Conservation (phyloP, 805 yeast species). For the Kodamaea laetipori region DNA sequence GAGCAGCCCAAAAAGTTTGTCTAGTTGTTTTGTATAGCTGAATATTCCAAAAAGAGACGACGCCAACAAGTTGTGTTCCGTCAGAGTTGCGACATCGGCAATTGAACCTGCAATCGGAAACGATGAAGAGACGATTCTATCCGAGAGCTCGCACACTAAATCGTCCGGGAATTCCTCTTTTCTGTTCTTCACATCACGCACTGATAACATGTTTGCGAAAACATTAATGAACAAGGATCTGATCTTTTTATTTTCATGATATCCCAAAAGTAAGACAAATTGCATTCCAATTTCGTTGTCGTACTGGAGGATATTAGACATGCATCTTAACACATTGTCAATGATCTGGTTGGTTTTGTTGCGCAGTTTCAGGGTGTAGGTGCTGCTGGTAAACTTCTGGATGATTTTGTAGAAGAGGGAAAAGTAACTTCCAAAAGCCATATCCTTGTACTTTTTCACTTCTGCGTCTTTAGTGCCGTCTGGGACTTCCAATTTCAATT, state of each 20-base stretch:
- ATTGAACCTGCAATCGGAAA: conserved; percentile 48
- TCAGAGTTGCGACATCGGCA: conserved; percentile 63
- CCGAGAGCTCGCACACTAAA: conserved; percentile 28
- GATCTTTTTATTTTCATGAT: conserved; percentile 64
- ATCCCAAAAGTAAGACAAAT: conserved; percentile 77
- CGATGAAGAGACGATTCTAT: conserved; percentile 31
- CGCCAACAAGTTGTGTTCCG: conserved; percentile 72
- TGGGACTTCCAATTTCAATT: conserved; percentile 60
- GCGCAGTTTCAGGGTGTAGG: conserved; percentile 29
- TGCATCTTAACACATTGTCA: conserved; percentile 63
- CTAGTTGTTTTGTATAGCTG: conserved; percentile 37
- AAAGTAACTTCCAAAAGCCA: conserved; percentile 70
- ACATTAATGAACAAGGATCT: conserved; percentile 76
- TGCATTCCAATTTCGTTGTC: conserved; percentile 78
- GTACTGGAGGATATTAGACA: conserved; percentile 68
- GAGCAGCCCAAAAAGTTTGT: conserved; percentile 53
- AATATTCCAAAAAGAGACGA: conserved; percentile 61
- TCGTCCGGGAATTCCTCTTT: conserved; percentile 33
- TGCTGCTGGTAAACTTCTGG: conserved; percentile 43
- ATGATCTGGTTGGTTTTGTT: conserved; percentile 60
- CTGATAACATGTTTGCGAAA: conserved; percentile 59
- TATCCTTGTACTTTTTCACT: conserved; percentile 53
- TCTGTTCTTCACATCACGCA: conserved; percentile 13
- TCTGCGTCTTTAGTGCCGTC: conserved; percentile 57
- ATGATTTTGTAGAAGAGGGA: conserved; percentile 57